Percentiles rank a stretch among this genome's conserved stretches.
Conservation (phyloP, 2,329 filamentous ascomycete genomes). For the Pseudogymnoascus sp. region DNA sequence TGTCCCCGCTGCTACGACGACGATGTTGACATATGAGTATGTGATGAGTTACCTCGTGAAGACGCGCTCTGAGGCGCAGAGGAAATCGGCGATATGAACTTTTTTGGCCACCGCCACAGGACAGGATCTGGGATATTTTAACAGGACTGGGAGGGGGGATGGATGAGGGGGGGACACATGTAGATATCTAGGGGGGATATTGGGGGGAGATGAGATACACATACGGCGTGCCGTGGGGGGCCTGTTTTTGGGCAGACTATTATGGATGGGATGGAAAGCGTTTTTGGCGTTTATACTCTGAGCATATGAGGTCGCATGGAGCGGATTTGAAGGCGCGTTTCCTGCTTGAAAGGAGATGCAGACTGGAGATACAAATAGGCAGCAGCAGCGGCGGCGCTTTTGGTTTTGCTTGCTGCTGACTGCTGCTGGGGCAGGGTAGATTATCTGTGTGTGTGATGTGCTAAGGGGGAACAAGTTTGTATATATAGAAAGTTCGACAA, state of each 20-base stretch:
- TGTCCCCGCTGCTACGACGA: slow-evolving; percentile 90
- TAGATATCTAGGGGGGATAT: not conserved
- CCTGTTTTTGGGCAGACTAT: not conserved
- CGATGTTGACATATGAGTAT: slow-evolving; percentile 94
- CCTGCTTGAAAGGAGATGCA: not conserved
- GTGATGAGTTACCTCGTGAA: slow-evolving; percentile 29
- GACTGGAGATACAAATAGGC: not conserved
- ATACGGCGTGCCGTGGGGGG: not conserved
- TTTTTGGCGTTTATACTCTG: not conserved
- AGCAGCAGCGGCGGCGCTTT: not conserved
- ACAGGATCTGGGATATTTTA: not conserved
- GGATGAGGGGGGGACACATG: not conserved
- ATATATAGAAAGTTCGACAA: not conserved
- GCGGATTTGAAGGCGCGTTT: not conserved
- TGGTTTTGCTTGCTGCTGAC: not conserved
- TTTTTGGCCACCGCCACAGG: not conserved
- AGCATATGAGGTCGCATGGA: not conserved
- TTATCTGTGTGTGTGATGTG: not conserved
- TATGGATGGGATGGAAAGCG: not conserved
- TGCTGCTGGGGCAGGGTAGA: not conserved
- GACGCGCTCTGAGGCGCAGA: not conserved
- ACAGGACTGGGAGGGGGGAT: no score
- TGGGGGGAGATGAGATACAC: not conserved
- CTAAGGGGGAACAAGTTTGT: not conserved
- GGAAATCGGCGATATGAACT: not conserved